Conservation (phyloP, 192 early-diverging fungal species). For the Endogone sp. region DNA sequence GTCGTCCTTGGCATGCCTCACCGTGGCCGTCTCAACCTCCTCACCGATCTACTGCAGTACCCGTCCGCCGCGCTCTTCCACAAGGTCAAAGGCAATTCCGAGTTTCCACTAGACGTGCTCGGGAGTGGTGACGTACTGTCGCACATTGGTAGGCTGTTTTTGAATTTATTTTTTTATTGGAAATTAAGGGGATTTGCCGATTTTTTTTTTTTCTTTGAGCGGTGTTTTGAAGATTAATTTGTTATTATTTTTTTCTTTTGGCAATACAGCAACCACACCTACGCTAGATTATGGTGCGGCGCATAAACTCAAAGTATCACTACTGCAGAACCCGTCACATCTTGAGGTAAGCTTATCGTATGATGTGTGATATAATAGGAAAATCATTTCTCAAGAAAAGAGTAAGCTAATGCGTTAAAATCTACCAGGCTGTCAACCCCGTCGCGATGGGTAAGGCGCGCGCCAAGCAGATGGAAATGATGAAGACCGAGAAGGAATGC, state of each 20-base stretch:
- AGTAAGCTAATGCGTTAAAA: neutral
- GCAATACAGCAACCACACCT: conserved; percentile 65
- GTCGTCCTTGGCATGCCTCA: conserved; percentile 96
- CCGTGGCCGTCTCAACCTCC: conserved; percentile 90
- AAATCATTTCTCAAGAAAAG: neutral
- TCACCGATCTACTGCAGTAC: conserved; percentile 84
- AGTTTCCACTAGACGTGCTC: conserved; percentile 77
- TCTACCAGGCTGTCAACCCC: conserved; percentile 79
- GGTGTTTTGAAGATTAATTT: neutral
- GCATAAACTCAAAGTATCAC: conserved; percentile 71
- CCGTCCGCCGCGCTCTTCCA: conserved; percentile 81
- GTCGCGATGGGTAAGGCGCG: conserved; percentile 90
- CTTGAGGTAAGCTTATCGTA: conserved; percentile 25
- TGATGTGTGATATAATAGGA: neutral
- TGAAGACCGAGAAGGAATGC: conserved; percentile 63
- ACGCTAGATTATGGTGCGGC: conserved; percentile 67
- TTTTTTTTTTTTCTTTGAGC: neutral
- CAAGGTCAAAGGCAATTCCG: conserved; percentile 92
- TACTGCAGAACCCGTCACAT: conserved; percentile 97
- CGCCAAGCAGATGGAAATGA: conserved; percentile 86
- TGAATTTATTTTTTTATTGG: neutral
- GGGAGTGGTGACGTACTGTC: conserved; percentile 90
- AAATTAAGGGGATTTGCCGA: neutral
- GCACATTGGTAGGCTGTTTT: conserved; percentile 54
- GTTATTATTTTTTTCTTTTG: conserved; percentile 1